Percentiles rank a stretch among this genome's conserved stretches.
Evolutionary conservation across 2,329 filamentous ascomycete species (phyloP).

Genomic region (Dothistroma septosporum): DNA sequence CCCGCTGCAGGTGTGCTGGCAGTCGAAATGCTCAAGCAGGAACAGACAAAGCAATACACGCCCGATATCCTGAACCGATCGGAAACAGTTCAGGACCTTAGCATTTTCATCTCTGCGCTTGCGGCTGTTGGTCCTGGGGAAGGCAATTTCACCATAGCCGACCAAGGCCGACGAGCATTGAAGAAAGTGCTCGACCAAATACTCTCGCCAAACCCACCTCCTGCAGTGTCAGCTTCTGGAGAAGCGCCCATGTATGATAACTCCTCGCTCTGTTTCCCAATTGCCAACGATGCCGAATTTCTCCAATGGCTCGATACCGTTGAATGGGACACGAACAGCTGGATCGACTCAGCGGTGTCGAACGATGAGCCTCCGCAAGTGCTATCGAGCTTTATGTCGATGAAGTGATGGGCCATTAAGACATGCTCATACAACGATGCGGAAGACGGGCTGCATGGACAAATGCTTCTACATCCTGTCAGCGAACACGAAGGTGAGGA

Average conservation of each 20-base stretch:
- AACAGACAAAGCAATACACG: constrained; percentile 33
- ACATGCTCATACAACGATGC: no score
- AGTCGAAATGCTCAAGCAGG: constrained; percentile 43
- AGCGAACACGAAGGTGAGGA: no score
- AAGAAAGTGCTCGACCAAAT: constrained; percentile 44
- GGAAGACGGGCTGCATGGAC: no score
- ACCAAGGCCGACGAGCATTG: constrained; percentile 40
- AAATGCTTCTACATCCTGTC: no score
- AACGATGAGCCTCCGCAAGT: not conserved
- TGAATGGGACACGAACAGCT: constrained; percentile 39
- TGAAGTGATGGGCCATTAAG: not conserved
- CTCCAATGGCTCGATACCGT: constrained; percentile 44
- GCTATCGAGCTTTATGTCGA: not conserved
- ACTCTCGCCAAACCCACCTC: constrained; percentile 30
- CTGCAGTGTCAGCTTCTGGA: constrained; percentile 10
- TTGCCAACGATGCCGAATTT: constrained; percentile 42
- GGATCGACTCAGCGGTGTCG: not conserved
- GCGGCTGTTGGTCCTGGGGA: constrained; percentile 38
- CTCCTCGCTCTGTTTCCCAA: constrained; percentile 34
- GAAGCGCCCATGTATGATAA: constrained; percentile 28
- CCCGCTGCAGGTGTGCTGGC: constrained; percentile 43
- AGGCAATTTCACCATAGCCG: constrained; percentile 40
- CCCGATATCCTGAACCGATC: constrained; percentile 39
- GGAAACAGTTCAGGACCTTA: constrained; percentile 44
- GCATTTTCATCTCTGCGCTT: constrained; percentile 44